phyloP scores from a whole-genome alignment of 495 filamentous ascomycete genomes.

The Trichoderma gamsii region DNA sequence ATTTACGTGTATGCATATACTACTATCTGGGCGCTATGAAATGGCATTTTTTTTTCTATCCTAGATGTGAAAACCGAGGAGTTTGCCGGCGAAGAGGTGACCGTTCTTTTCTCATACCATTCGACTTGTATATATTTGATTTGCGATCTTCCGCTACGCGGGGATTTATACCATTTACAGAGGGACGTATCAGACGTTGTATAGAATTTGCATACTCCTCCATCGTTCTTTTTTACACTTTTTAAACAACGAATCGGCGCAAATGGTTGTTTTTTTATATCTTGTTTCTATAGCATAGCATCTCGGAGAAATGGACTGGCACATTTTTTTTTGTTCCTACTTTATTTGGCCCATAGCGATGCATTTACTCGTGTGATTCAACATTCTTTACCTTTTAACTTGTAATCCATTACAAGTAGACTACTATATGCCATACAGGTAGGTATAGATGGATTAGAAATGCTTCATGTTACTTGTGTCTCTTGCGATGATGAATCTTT shows the following conservation, averaged over 20 bases:
- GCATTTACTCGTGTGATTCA: not conserved
- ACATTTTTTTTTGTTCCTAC: not conserved
- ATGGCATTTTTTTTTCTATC: not conserved
- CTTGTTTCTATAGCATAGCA: not conserved
- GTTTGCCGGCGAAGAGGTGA: conserved; percentile 4
- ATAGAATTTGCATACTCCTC: conserved; percentile 11
- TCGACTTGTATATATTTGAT: conserved; percentile 10
- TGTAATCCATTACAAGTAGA: not conserved
- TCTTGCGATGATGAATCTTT: not conserved
- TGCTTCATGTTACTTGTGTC: not conserved
- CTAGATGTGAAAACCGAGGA: not conserved
- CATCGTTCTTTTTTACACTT: not conserved
- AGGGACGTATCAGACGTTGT: conserved; percentile 14
- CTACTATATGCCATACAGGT: no score
- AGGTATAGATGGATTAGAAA: not conserved
- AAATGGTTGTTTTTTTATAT: not conserved
- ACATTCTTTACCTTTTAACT: not conserved
- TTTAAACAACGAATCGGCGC: not conserved
- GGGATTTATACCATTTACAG: conserved; percentile 1
- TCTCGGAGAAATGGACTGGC: not conserved
- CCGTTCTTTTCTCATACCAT: not conserved
- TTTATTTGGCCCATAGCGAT: not conserved
- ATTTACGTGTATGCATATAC: conserved; percentile 9
- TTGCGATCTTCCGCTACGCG: not conserved
- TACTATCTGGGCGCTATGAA: conserved; percentile 14